Percentiles rank a stretch among this genome's conserved stretches.
Conservation (phyloP, 768 basidiomycete genomes). For the Hirschioporus abietinus region DNA sequence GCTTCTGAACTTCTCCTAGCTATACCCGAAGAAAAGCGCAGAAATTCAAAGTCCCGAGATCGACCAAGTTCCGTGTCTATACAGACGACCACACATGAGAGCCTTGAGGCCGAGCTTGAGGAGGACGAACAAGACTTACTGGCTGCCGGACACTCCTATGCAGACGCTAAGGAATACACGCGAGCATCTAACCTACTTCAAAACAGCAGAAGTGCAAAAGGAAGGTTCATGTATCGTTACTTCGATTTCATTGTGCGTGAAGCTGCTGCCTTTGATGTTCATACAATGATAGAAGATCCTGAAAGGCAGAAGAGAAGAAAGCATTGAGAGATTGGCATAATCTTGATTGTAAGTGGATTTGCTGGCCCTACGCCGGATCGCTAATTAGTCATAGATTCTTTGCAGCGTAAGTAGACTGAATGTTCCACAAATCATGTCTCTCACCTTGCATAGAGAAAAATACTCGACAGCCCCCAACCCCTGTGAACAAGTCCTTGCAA, state of each 20-base stretch:
- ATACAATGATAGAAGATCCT: conserved; percentile 11
- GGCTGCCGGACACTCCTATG: conserved; percentile 63
- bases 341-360: conserved; percentile 52
- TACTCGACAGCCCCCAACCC: conserved; percentile 54
- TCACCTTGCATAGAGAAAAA: conserved; percentile 47
- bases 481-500: conserved; percentile 54
- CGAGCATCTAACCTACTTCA: conserved; percentile 64
- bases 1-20: conserved; percentile 71
- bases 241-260: conserved; percentile 77
- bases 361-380: neutral
- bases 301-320: conserved; percentile 77
- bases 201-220: conserved; percentile 63
- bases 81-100: conserved; percentile 49
- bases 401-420: neutral
- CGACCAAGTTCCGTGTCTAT: conserved; percentile 46
- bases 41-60: conserved; percentile 21
- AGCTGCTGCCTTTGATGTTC: conserved; percentile 3
- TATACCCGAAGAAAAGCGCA: conserved; percentile 44
- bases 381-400: neutral
- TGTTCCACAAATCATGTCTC: conserved; percentile 7
- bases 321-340: conserved; percentile 84
- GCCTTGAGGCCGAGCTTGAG: conserved; percentile 46
- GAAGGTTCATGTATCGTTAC: conserved; percentile 74
- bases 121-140: conserved; percentile 67
- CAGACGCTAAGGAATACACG: conserved; percentile 73